Conservation (phyloP, 2,329 filamentous ascomycete genomes). For the Scopulariopsis brevicaulis region DNA sequence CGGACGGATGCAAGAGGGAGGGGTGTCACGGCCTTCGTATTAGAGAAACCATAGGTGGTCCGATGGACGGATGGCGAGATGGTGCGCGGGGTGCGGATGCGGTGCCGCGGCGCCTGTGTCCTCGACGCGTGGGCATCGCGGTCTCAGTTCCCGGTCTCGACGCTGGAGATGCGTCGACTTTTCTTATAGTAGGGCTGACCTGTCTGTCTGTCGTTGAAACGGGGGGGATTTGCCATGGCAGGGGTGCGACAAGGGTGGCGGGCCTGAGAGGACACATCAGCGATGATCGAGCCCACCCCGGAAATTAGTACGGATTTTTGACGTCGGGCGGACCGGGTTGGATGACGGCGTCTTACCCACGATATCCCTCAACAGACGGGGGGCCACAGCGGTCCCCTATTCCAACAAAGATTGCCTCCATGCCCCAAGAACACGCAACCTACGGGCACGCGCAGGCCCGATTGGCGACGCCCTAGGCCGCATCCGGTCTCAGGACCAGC, state of each 20-base stretch:
- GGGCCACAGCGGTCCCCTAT: background rate
- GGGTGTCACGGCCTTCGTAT: background rate
- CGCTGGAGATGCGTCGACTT: background rate
- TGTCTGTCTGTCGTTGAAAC: background rate
- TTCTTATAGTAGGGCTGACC: background rate
- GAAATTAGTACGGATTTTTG: background rate
- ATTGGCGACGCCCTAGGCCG: too few relatives aligned
- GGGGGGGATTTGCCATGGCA: background rate
- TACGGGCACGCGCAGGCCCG: too few relatives aligned
- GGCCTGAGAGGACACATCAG: background rate
- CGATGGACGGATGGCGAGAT: background rate
- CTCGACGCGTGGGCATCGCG: too few relatives aligned
- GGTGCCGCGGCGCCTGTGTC: background rate
- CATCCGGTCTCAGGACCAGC: too few relatives aligned
- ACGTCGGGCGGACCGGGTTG: background rate
- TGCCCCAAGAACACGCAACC: background rate
- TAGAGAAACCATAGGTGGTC: background rate
- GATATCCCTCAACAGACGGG: background rate
- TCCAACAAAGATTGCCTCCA: background rate
- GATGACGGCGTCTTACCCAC: background rate
- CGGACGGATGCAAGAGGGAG: background rate
- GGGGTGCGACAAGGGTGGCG: background rate
- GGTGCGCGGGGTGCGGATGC: background rate
- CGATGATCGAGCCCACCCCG: background rate
- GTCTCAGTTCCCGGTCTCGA: too few relatives aligned